A percentile compares a stretch with the other conserved stretches of the same genome.
Evolutionary conservation across 495 filamentous ascomycete species (phyloP).

Genomic region (Cercophora sp.): DNA sequence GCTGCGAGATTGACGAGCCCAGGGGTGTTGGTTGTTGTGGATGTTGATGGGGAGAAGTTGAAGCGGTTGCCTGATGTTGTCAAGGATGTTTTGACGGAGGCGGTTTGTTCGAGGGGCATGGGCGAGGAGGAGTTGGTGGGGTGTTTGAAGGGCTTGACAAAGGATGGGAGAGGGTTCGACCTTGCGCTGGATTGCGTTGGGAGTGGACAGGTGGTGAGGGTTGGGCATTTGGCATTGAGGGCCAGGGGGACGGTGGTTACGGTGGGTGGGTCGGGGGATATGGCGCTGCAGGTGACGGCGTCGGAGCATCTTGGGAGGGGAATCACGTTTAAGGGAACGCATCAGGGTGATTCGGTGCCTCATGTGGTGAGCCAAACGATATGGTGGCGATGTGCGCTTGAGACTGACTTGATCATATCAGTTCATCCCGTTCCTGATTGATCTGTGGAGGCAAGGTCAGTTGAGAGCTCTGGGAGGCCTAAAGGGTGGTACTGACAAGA

Average conservation of each 20-base stretch:
- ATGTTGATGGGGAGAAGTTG: conserved; percentile 11
- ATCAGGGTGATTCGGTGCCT: conserved; percentile 16
- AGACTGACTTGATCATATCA: neutral
- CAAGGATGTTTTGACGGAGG: neutral
- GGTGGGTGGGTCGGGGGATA: conserved; percentile 10
- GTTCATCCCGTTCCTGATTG: conserved; percentile 14
- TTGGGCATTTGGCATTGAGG: conserved; percentile 10
- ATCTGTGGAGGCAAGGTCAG: conserved; percentile 14
- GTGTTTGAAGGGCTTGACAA: conserved; percentile 9
- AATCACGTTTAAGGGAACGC: conserved; percentile 10
- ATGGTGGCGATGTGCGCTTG: neutral
- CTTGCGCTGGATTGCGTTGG: conserved; percentile 16
- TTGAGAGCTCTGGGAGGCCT: neutral
- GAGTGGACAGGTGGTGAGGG: conserved; percentile 9
- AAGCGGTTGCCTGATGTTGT: conserved; percentile 8
- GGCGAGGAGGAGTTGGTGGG: conserved; percentile 5
- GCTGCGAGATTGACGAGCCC: conserved; percentile 11
- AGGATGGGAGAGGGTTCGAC: conserved; percentile 9
- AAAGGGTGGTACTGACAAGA: neutral
- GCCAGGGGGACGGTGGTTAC: conserved; percentile 11
- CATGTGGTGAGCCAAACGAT: neutral
- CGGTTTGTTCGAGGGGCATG: conserved; percentile 3
- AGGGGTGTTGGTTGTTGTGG: conserved; percentile 12
- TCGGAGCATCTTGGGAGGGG: conserved; percentile 12
- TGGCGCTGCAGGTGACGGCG: conserved; percentile 11